Percentiles rank a stretch among this genome's conserved stretches.
Evolutionary conservation across 2,329 filamentous ascomycete genomes (phyloP).

Genomic region (Magnaporthiopsis rhizophila): DNA sequence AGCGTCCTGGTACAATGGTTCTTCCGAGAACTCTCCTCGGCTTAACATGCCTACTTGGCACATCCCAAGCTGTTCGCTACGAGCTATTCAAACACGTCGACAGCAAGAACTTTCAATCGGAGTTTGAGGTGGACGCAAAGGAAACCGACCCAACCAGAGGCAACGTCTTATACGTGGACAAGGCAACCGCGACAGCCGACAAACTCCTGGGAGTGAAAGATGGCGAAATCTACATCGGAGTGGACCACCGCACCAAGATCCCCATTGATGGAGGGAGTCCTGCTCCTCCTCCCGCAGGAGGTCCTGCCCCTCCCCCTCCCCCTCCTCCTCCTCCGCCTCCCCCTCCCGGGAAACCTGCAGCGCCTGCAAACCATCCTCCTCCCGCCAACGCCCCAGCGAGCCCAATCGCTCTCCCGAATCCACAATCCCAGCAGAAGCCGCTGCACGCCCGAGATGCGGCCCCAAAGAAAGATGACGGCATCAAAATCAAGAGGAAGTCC

Average conservation of each 20-base stretch:
- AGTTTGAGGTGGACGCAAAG: conserved; percentile 44
- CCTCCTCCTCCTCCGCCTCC: too few species aligned
- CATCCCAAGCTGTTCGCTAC: conserved; percentile 23
- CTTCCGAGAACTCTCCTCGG: background rate
- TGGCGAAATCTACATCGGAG: conserved; percentile 58
- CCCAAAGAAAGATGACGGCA: too few species aligned
- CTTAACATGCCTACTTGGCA: background rate
- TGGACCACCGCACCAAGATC: conserved; percentile 52
- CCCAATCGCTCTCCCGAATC: too few species aligned
- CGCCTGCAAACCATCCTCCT: too few species aligned
- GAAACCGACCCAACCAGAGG: conserved; percentile 63
- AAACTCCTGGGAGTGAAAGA: conserved; percentile 51
- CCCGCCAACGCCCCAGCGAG: too few species aligned
- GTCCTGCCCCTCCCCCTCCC: too few species aligned
- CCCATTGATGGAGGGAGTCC: conserved; percentile 19
- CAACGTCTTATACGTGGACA: conserved; percentile 61
- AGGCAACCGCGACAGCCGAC: conserved; percentile 45
- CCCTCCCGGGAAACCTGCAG: too few species aligned
- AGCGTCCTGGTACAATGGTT: background rate
- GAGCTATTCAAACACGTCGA: conserved; percentile 40
- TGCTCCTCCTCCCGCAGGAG: too few species aligned
- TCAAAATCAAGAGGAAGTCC: conserved; percentile 38
- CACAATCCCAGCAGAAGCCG: too few species aligned
- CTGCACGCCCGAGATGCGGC: too few species aligned
- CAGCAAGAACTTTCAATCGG: conserved; percentile 45